Conservation (phyloP, 2,329 filamentous ascomycete genomes). For the Hypoxylon sp. region DNA sequence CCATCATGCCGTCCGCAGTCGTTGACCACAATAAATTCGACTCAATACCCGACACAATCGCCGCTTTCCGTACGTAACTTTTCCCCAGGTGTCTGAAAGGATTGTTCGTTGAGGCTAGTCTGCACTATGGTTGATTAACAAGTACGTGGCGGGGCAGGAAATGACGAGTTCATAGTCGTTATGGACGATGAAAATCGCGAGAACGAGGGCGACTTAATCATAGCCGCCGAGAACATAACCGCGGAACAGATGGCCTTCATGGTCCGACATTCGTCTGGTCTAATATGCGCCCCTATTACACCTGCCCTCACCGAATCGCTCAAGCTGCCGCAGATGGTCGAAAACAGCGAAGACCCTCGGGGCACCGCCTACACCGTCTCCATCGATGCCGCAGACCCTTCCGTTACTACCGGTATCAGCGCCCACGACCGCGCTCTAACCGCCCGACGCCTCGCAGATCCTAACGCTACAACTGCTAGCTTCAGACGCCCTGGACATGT, state of each 20-base stretch:
- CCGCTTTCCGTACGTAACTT: constrained; percentile 70
- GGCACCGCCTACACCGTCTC: constrained; percentile 94
- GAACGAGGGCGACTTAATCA: constrained; percentile 98
- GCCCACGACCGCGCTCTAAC: constrained; percentile 88
- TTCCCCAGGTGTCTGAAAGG: constrained; percentile 1
- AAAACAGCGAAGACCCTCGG: constrained; percentile 80
- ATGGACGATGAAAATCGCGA: constrained; percentile 93
- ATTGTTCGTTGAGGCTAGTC: constrained; percentile 6
- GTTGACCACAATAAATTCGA: constrained; percentile 70
- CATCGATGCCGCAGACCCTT: constrained; percentile 80
- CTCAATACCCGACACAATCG: constrained; percentile 73
- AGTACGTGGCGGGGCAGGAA: constrained; percentile 60
- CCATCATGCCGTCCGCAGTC: constrained; percentile 64
- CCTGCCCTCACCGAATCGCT: constrained; percentile 77
- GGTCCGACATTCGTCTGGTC: constrained; percentile 89
- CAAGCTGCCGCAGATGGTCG: constrained; percentile 90
- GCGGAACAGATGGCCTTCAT: constrained; percentile 95
- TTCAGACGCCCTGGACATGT: constrained; percentile 92
- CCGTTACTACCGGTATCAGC: constrained; percentile 88
- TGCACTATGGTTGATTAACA: constrained; percentile 20
- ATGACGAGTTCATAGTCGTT: constrained; percentile 94
- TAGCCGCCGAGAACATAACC: constrained; percentile 87
- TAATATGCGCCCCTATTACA: constrained; percentile 89
- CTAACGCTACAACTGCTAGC: constrained; percentile 65
- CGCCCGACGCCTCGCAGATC: constrained; percentile 81